Percentiles rank a stretch among this genome's conserved stretches.
These are phyloP conservation scores for Sphagnurus paluster DNA, from an alignment of 1,284 basidiomycete species.

Conservation along the genomic window DNA sequence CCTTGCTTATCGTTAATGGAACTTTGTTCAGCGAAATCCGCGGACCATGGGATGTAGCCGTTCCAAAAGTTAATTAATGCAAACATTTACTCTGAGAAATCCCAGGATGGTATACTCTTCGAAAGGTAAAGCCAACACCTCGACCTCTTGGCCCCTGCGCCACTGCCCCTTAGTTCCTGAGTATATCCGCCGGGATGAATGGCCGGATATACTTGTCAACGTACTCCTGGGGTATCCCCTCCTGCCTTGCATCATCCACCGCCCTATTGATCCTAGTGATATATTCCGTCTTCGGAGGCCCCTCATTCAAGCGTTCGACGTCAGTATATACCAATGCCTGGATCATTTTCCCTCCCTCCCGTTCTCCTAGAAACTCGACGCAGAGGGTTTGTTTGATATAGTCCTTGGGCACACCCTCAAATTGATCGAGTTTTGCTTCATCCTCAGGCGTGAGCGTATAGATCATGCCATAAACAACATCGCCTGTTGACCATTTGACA, in stretches of 20 bases:
- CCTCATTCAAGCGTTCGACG: slow-evolving; percentile 26
- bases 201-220: slow-evolving; percentile 41
- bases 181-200: slow-evolving; percentile 32
- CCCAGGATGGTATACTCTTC: background rate
- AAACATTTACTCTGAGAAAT: background rate
- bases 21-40: slow-evolving; percentile 21
- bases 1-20: background rate
- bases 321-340: slow-evolving; percentile 42
- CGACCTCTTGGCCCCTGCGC: too few species aligned
- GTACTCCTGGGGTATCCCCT: slow-evolving; percentile 40
- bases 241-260: slow-evolving; percentile 36
- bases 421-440: slow-evolving; percentile 32
- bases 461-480: slow-evolving; percentile 43
- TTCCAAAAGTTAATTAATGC: slow-evolving; percentile 20
- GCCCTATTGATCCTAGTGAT: slow-evolving; percentile 43
- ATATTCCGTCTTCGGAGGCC: slow-evolving; percentile 38
- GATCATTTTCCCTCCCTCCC: slow-evolving; percentile 14
- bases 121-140: too few species aligned
- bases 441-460: slow-evolving; percentile 36
- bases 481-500: slow-evolving; percentile 36
- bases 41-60: slow-evolving; percentile 26
- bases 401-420: slow-evolving; percentile 32
- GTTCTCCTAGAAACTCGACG: slow-evolving; percentile 16
- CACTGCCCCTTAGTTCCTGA: slow-evolving; percentile 5
- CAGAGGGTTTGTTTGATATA: slow-evolving; percentile 30